A percentile compares a stretch with the other conserved stretches of the same genome.
Evolutionary conservation across 495 filamentous ascomycete genomes (phyloP).

Genomic region (Aspergillus heteromorphus): DNA sequence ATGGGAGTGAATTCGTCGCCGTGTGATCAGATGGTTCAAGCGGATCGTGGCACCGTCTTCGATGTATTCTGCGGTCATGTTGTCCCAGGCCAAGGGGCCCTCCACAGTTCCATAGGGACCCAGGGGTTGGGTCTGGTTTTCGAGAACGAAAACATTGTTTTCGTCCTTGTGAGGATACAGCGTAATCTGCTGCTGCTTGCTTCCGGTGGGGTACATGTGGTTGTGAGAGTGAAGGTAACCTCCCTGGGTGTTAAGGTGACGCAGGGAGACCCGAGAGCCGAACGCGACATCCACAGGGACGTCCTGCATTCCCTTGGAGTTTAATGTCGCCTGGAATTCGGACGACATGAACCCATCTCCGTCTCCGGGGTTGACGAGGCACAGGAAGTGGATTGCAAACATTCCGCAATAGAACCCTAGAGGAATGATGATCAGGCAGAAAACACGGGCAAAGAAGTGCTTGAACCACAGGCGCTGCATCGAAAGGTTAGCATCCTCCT

Average conservation of each 20-base stretch:
- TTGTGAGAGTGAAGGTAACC: slow-evolving; percentile 95
- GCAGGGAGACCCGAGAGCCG: slow-evolving; percentile 78
- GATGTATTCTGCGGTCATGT: slow-evolving; percentile 60
- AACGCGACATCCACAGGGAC: slow-evolving; percentile 88
- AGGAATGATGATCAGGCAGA: slow-evolving; percentile 90
- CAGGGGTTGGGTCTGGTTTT: slow-evolving; percentile 92
- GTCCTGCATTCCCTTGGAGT: slow-evolving; percentile 92
- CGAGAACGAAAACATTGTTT: slow-evolving; percentile 89
- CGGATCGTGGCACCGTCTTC: slow-evolving; percentile 74
- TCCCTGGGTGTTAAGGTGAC: slow-evolving; percentile 94
- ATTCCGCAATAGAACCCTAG: slow-evolving; percentile 87
- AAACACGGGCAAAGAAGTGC: slow-evolving; percentile 85
- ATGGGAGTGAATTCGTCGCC: slow-evolving; percentile 90
- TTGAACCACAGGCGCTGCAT: slow-evolving; percentile 80
- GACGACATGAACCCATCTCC: slow-evolving; percentile 99
- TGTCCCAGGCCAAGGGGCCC: slow-evolving; percentile 81
- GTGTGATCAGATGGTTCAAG: slow-evolving; percentile 76
- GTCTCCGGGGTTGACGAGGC: slow-evolving; percentile 88
- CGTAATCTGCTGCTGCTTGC: slow-evolving; percentile 97
- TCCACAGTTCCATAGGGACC: slow-evolving; percentile 71
- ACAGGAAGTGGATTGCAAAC: slow-evolving; percentile 93
- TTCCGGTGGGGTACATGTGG: slow-evolving; percentile 95
- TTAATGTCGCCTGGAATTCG: slow-evolving; percentile 96
- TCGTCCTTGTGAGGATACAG: slow-evolving; percentile 99
- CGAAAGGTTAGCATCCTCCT: slow-evolving; percentile 9